A percentile compares a stretch with the other conserved stretches of the same genome.
Evolutionary conservation across 495 filamentous ascomycete genomes (phyloP).

Genomic region (Achaetomiella virescens): DNA sequence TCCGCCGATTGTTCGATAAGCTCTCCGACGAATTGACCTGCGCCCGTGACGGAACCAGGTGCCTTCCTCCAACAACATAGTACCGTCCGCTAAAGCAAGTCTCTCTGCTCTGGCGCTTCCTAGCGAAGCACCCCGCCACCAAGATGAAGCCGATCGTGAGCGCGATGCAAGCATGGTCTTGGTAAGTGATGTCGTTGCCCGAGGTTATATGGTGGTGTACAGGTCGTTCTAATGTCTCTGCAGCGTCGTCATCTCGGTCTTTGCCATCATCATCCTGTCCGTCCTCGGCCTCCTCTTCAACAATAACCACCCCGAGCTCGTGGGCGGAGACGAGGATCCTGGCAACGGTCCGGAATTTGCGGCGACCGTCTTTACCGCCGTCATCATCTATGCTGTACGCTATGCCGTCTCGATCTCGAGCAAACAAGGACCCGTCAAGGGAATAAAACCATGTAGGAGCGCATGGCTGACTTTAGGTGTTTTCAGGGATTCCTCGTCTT

Average conservation of each 20-base stretch:
- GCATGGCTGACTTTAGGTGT: constrained; percentile 9
- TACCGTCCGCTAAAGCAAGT: background rate
- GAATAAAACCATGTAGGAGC: background rate
- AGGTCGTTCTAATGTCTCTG: background rate
- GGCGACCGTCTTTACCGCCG: constrained; percentile 73
- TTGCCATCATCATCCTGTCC: constrained; percentile 82
- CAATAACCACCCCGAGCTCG: constrained; percentile 70
- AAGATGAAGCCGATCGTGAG: constrained; percentile 90
- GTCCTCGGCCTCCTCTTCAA: constrained; percentile 75
- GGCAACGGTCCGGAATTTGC: constrained; percentile 70
- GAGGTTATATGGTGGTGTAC: background rate
- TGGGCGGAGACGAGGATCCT: constrained; percentile 68
- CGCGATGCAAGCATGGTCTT: constrained; percentile 88
- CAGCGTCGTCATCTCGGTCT: constrained; percentile 80
- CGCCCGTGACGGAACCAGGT: background rate
- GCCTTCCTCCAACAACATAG: background rate
- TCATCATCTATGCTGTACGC: constrained; percentile 77
- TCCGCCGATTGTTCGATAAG: no score
- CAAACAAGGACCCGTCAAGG: background rate
- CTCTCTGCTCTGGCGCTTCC: background rate
- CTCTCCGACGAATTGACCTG: no score
- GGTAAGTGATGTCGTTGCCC: constrained; percentile 45
- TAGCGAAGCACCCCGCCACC: constrained; percentile 15
- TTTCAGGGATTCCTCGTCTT: constrained; percentile 78
- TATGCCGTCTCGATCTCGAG: background rate